Evolutionary conservation across 2,329 filamentous ascomycete genomes (phyloP), one percentile per base, ranked within the genome.

Genomic region (Calonectria honghensis): DNA sequence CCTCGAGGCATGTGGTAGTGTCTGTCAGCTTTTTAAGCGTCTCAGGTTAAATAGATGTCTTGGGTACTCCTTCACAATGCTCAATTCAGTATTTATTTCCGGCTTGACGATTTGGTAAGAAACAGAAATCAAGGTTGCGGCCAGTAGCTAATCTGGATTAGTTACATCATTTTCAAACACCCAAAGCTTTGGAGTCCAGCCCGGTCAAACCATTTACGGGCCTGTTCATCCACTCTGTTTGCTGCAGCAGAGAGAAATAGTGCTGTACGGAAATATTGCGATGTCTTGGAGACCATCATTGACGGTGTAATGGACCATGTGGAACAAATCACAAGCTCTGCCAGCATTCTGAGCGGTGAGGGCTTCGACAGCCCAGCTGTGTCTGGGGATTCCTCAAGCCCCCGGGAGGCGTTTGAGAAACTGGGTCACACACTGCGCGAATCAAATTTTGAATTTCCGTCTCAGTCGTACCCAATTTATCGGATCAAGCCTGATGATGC

Each of bases 31-130:
- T n/a, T 73, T 73, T 32, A 73, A 73, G 52, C 27, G 52, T 1
- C 64, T 73, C 10, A 31, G 70, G n/a, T 29, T 73, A 10, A 61
- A 73, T 18, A 68, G 70, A 31, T 39, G 51, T 13, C 52, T 73
- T 16, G 70, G 70, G 3, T 73, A 68, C 35, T 68, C 70, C 6
- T 73, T 73, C 10, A 73, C 70, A 9, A 73, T 73, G 70, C 31
- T 73, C 6, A 73, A 73, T n/a, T 68, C 70, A 2, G 70, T 73
- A 11, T 73, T 73, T 39, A 27, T 68, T 16, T 41, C 70, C 18
- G 70, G 70, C 5, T 39, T 68, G 11, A 73, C 70, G 18, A 73
- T 70, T 37, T 70, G 68, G 68, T 70, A 70, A n/a, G 32, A 20
- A 13, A 24, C 2, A 7, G 6, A 16, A 4, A 16, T 7, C 5